Evolutionary conservation across 2,329 filamentous ascomycete genomes (phyloP).

Genomic region (Tolypocladium nubicola): DNA sequence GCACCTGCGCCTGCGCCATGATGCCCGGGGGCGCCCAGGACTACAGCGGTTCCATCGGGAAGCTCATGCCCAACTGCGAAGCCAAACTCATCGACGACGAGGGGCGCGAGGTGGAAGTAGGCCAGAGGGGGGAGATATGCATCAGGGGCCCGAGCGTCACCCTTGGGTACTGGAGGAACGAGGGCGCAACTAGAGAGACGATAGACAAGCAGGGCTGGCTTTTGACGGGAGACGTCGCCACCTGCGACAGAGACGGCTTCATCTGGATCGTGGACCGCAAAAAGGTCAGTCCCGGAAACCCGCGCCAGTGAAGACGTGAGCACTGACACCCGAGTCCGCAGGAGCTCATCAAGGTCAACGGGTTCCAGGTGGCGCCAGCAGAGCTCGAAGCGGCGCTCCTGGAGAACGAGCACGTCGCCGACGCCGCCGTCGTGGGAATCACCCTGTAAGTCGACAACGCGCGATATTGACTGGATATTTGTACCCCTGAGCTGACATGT

Average conservation of each 20-base stretch:
- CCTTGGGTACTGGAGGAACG: background rate
- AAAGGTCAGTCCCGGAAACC: background rate
- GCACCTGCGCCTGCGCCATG: background rate
- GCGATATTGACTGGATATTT: background rate
- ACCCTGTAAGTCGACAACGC: background rate
- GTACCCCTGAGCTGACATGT: background rate
- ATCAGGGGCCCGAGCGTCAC: background rate
- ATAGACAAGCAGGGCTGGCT: background rate
- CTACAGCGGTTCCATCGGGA: background rate
- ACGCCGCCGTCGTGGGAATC: background rate
- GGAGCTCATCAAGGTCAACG: background rate
- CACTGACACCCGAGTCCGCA: background rate
- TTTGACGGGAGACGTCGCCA: background rate
- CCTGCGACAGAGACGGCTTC: background rate
- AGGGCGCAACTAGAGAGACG: background rate
- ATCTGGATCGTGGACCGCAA: background rate
- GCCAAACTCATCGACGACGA: background rate
- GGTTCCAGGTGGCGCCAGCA: background rate
- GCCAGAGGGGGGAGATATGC: background rate
- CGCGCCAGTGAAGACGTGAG: background rate
- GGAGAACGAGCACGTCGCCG: background rate
- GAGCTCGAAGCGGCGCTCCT: background rate
- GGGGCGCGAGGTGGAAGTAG: background rate
- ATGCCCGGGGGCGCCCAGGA: background rate
- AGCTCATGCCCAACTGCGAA: background rate